Base-by-base conservation (phyloP, 164 flowering plant species). In the Piper longum region DNA sequence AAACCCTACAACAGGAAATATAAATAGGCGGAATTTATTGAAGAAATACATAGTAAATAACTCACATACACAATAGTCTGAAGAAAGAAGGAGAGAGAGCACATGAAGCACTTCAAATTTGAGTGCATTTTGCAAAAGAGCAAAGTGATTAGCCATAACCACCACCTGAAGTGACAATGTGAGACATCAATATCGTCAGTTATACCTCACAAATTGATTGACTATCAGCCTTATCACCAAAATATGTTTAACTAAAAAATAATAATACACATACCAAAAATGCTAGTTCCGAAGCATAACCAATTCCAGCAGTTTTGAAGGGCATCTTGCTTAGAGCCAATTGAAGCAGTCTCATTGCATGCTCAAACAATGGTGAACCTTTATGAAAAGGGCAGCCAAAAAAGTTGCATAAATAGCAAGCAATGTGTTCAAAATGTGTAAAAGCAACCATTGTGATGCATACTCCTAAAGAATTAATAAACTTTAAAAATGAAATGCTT, bases 31-130 rank as follows among this genome's bases (percentile, higher is more conserved):
- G 36, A 26, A 26, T 26, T 26, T 26, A 26, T 54, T 18, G 36
- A 56, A 45, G 45, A 19, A 59, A 57, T 26, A 19, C 71, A 67
- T 41, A 57, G 41, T 45, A 41, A 19, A 70, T 65, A 43, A 56
- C 41, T 60, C 62, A 61, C 87, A 66, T 85, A 89, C 96, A 63
- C 82, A 71, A 74, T 78, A 72, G 41, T 79, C 67, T 60, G 89
- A 81, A 41, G 89, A 78, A n/a, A 93, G 75, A 43, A 90, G 68
- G 12, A 74, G 67, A 43, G 82, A 74, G 8, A 93, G 88, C 36
- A 90, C 71, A 67, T 82, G 92, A 58, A 93, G 85, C 39, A 81
- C 81, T 66, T 88, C 95, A 79, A 93, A 93, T 67, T 93, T 93
- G 59, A 85, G 70, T 26, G 83, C 81, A 72, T 81, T 80, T 68